Evolutionary conservation across 768 basidiomycete species (phyloP).

Genomic region (Cyclocybe cylindracea): DNA sequence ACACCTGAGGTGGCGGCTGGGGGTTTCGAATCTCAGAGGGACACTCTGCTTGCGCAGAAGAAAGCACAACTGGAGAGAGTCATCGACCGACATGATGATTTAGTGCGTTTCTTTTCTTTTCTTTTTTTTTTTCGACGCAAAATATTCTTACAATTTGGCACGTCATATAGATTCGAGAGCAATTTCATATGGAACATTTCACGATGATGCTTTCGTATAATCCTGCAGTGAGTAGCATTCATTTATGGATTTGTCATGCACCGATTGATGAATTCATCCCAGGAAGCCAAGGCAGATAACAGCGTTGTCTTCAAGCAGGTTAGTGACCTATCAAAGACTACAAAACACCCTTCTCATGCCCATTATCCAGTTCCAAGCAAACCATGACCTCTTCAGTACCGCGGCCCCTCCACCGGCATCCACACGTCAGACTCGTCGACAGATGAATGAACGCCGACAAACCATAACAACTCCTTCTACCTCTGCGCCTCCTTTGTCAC

Average conservation of each 20-base stretch:
- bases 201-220: constrained; percentile 75
- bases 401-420: constrained; percentile 42
- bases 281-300: constrained; percentile 76
- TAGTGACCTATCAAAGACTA: constrained; percentile 19
- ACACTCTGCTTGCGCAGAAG: constrained; percentile 54
- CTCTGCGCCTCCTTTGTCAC: constrained; percentile 23
- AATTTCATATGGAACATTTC: constrained; percentile 87
- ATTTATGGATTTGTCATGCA: not conserved
- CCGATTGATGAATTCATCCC: constrained; percentile 7
- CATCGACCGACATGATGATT: constrained; percentile 66
- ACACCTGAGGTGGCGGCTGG: constrained; percentile 14
- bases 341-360: constrained; percentile 7
- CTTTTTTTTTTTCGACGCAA: constrained; percentile 6
- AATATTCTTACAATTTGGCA: not conserved
- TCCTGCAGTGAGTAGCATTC: constrained; percentile 54
- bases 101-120: constrained; percentile 50
- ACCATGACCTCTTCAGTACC: constrained; percentile 61
- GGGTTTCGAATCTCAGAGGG: constrained; percentile 35
- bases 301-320: constrained; percentile 77
- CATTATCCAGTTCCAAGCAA: constrained; percentile 53
- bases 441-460: constrained; percentile 55
- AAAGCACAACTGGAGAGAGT: constrained; percentile 60
- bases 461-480: constrained; percentile 32
- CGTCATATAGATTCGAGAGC: constrained; percentile 67
- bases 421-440: constrained; percentile 61